Evolutionary conservation across 495 filamentous ascomycete genomes (phyloP), one percentile per base, ranked within the genome.

Genomic region (Hypoxylon subgilvum): DNA sequence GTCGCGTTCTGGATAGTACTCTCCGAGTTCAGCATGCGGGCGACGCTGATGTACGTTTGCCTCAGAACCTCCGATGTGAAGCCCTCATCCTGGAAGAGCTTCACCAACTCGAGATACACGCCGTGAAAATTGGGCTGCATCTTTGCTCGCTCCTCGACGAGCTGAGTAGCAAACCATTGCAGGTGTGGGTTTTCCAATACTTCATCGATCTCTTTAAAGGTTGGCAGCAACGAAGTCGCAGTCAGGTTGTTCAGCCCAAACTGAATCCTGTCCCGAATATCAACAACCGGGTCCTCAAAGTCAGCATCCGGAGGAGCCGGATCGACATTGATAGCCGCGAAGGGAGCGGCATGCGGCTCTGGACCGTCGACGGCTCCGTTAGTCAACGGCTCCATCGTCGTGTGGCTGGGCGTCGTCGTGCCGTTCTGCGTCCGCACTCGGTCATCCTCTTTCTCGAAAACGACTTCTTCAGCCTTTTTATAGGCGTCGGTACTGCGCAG

Each of bases 161-260:
- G 76, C 68, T 96, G 95, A 13, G 83, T 84, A 6, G 94, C 94
- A 63, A 99, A 97, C 94, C 94, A 99, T 68, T 94, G 90, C 64
- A 93, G 88, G 67, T 96, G 87, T 51, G 86, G 82, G 46, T 89
- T 84, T 34, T 90, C 82, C 43, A 97, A 67, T 21, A 88, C 83
- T 27, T 93, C 86, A 28, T 81, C 86, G 14, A 99, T 80, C 48
- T 94, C 91, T 31, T 78, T 78, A 57, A 89, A 84, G 69, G 96
- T 97, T 23, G 85, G 79, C 25, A 89, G 86, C 7, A 97, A 79
- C 47, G 96, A 97, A 16, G 87, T 84, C 40, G 90, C 85, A 0
- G 94, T 97, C 14, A 97, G 83, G 63, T 99, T 99, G 77, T 99
- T 99, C 52, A 99, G 76, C 25, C 92, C 89, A 67, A 99, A 99